Evolutionary conservation across 2,329 filamentous ascomycete genomes (phyloP), one percentile per base, ranked within the genome.

Genomic region (Apiospora koreana): DNA sequence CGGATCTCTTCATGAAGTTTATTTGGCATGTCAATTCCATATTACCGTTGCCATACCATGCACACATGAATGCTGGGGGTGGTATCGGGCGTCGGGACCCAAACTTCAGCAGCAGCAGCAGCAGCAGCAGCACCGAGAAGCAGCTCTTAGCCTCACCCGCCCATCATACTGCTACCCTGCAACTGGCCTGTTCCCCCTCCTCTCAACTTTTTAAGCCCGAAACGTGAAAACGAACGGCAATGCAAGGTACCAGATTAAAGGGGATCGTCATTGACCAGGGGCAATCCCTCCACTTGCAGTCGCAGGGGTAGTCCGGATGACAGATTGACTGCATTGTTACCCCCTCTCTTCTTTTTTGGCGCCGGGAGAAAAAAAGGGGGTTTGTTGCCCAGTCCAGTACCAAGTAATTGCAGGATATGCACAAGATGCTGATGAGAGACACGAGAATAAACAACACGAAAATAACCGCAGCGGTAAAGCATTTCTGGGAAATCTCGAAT

Each of bases 191-290:
- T 62, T 35, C 28, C 28, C 50, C 54, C 54, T 38, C 54, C 31
- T 28, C 35, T 62, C 21, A 38, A 35, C 54, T 62, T n/a, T 62
- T 62, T 38, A 38, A 38, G 54, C 54, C 54, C 54, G 54, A 62
- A 62, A 62, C 54, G 54, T 62, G 54, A 62, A 62, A 62, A 62
- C 54, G 54, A 62, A 62, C 54, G 54, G 54, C 54, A 62, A 62
- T 62, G 54, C 54, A 62, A 62, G 54, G 54, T 38, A 62, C 54
- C 54, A 62, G 54, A 62, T 62, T 62, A 62, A 62, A 62, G 54
- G 54, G 31, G 54, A 62, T n/a, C 54, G 28, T 38, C 54, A 31
- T 16, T 16, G 54, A 38, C 31, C 54, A 62, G 54, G 54, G 54
- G 14, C 28, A 54, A 62, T 62, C 54, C 54, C 54, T 62, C 54